Evolutionary conservation across 169 alveolate genomes (phyloP).

Genomic region (Neospora caninum): DNA sequence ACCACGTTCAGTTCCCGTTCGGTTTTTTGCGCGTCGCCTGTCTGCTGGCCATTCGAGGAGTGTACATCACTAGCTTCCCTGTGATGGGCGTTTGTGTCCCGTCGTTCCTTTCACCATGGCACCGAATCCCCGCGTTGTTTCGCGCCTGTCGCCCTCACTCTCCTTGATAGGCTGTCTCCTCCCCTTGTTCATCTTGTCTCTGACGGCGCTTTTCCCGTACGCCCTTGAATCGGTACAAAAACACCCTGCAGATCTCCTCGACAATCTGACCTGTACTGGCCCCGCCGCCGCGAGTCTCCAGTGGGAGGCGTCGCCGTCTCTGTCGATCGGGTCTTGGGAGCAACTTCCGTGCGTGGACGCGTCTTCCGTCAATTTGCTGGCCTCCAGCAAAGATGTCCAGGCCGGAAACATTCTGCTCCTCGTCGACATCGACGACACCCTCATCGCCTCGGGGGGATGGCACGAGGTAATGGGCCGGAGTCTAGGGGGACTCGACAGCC

Average conservation of each 20-base stretch:
- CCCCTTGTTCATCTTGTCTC: not conserved
- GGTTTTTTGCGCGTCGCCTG: too few relatives aligned
- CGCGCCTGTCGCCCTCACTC: not conserved
- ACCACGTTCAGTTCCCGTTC: too few relatives aligned
- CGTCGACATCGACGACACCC: conserved; percentile 60
- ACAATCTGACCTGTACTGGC: not conserved
- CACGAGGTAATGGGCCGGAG: conserved; percentile 52
- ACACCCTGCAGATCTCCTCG: not conserved
- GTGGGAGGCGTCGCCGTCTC: not conserved
- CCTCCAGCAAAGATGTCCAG: not conserved
- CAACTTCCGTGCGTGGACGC: conserved; percentile 1
- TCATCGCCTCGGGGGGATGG: conserved; percentile 48
- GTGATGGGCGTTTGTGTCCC: too few relatives aligned
- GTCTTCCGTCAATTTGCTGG: not conserved
- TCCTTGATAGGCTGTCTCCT: not conserved
- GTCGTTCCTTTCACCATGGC: too few relatives aligned
- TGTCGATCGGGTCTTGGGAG: not conserved
- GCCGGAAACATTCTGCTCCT: conserved; percentile 47
- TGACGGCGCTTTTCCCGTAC: too few relatives aligned
- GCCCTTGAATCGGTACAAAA: too few relatives aligned
- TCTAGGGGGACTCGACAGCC: conserved; percentile 59
- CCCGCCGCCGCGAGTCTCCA: not conserved
- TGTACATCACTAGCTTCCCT: too few relatives aligned
- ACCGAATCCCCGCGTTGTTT: not conserved
- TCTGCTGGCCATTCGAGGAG: too few relatives aligned